A percentile compares a stretch with the other conserved stretches of the same genome.
Evolutionary conservation across 2,329 filamentous ascomycete species (phyloP).

Genomic region (Cordyceps farinosa): DNA sequence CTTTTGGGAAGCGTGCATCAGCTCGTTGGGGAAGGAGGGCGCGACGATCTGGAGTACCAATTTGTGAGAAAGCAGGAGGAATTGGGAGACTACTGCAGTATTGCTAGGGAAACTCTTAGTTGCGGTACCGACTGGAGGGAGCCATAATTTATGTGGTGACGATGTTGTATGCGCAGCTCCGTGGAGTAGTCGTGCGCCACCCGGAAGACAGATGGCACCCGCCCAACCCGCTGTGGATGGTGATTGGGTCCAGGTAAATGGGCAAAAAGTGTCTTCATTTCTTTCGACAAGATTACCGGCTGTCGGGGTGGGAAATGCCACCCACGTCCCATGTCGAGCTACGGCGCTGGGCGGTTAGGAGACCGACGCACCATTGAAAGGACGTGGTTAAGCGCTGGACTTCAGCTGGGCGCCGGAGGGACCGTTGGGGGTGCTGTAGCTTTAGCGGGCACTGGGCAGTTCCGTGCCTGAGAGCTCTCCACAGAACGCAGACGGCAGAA

Average conservation of each 20-base stretch:
- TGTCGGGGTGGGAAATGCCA: not conserved
- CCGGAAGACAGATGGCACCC: not conserved
- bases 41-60: not conserved
- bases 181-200: conserved; percentile 2
- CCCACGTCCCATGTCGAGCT: not conserved
- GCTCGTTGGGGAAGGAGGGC: not conserved
- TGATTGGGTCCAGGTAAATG: conserved; percentile 4
- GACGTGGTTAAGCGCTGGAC: conserved; percentile 8
- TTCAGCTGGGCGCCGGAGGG: not conserved
- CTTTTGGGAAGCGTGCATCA: not conserved
- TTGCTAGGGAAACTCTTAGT: too few species aligned
- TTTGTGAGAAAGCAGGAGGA: not conserved
- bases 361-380: conserved; percentile 1
- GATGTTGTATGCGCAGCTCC: not conserved
- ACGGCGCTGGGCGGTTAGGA: not conserved
- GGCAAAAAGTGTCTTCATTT: not conserved
- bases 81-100: too few species aligned
- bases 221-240: not conserved
- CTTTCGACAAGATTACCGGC: not conserved
- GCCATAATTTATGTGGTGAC: not conserved
- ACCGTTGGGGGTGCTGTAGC: too few species aligned
- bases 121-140: not conserved
- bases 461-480: not conserved
- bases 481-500: not conserved
- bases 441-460: not conserved